Evolutionary conservation across 352 stramenopile genomes (phyloP).

Genomic region (Phytophthora macrochlamydospora): DNA sequence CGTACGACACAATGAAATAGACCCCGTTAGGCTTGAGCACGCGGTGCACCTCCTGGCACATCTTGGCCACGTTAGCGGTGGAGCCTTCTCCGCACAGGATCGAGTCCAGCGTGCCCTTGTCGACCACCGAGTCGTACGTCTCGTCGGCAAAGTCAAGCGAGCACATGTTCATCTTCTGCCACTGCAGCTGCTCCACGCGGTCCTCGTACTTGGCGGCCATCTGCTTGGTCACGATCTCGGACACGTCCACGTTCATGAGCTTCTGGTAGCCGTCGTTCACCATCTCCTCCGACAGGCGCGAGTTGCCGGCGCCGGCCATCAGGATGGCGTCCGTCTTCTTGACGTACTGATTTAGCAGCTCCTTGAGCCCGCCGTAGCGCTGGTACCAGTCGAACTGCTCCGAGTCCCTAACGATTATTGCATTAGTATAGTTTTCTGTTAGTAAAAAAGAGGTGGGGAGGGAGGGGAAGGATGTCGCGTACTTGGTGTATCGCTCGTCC

Average conservation of each 20-base stretch:
- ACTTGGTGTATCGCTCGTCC: conserved; percentile 96
- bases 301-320: conserved; percentile 94
- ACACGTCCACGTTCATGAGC: conserved; percentile 97
- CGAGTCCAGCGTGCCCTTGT: conserved; percentile 96
- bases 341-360: conserved; percentile 91
- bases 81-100: conserved; percentile 96
- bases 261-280: conserved; percentile 95
- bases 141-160: conserved; percentile 95
- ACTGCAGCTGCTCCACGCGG: conserved; percentile 89
- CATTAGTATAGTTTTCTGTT: background rate
- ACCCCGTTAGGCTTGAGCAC: conserved; percentile 95
- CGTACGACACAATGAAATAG: conserved; percentile 96
- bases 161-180: conserved; percentile 96
- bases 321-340: conserved; percentile 95
- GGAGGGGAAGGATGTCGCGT: conserved; percentile 14
- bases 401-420: conserved; percentile 65
- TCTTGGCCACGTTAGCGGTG: conserved; percentile 95
- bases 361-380: conserved; percentile 91
- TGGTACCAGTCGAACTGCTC: conserved; percentile 96
- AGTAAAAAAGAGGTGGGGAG: background rate
- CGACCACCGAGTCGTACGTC: conserved; percentile 94
- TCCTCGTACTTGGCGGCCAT: conserved; percentile 95
- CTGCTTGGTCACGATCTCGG: conserved; percentile 93
- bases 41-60: conserved; percentile 94
- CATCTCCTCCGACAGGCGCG: conserved; percentile 95